phyloP scores from a whole-genome alignment of 805 yeast species.

The Yamadazyma kitorensis region DNA sequence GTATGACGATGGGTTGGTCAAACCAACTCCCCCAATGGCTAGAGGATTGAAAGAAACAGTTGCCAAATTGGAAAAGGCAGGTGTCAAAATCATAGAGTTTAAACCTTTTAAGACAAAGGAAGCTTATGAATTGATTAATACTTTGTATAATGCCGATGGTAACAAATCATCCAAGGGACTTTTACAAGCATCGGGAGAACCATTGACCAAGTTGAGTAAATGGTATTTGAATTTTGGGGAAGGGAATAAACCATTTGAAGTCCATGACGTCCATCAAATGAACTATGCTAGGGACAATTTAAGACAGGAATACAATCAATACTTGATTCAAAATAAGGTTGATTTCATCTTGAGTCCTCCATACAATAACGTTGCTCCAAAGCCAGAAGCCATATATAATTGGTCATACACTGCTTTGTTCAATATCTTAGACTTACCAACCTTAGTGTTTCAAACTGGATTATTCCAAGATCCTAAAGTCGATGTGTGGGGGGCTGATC shows the following conservation, averaged over 20 bases:
- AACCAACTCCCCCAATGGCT: conserved; percentile 64
- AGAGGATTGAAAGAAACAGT: conserved; percentile 56
- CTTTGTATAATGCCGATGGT: conserved; percentile 66
- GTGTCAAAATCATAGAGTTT: conserved; percentile 55
- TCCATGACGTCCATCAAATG: conserved; percentile 54
- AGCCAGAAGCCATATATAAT: conserved; percentile 58
- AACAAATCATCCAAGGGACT: conserved; percentile 52
- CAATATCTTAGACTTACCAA: conserved; percentile 71
- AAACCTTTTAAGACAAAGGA: conserved; percentile 56
- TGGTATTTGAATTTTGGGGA: conserved; percentile 59
- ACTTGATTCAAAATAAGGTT: conserved; percentile 51
- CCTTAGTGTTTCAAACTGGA: conserved; percentile 62
- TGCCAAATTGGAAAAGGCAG: conserved; percentile 54
- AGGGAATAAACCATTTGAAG: conserved; percentile 47
- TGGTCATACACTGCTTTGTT: conserved; percentile 81
- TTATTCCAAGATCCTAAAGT: conserved; percentile 52
- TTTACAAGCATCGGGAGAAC: conserved; percentile 65
- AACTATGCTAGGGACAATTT: conserved; percentile 55
- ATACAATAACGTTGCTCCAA: conserved; percentile 70
- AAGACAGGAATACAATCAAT: conserved; percentile 55
- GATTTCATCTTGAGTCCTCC: conserved; percentile 70
- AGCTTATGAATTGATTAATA: conserved; percentile 56
- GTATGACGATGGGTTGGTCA: conserved; percentile 63
- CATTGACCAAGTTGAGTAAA: conserved; percentile 61
- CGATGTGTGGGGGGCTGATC: conserved; percentile 46